A percentile compares a stretch with the other conserved stretches of the same genome.
Conservation (phyloP, 1,139 yeast genomes). For the Pichia sp. region DNA sequence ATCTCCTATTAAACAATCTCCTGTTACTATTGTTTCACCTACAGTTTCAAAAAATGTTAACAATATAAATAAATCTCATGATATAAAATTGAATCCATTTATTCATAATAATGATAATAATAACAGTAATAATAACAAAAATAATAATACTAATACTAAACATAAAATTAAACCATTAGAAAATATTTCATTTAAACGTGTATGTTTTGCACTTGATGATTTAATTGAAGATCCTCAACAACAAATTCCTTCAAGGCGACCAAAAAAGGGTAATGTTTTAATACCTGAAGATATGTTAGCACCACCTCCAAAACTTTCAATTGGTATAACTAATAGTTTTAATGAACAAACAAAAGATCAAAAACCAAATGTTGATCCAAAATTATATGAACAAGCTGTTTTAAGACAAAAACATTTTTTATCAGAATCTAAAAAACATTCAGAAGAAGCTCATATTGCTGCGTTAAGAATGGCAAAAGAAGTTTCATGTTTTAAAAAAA, state of each 20-base stretch:
- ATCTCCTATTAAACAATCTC: not conserved
- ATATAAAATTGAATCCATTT: too few species aligned
- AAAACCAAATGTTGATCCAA: slow-evolving; percentile 26
- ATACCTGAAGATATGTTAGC: slow-evolving; percentile 66
- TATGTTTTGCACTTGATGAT: slow-evolving; percentile 67
- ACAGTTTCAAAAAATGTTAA: not conserved
- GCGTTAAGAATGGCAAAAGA: slow-evolving; percentile 66
- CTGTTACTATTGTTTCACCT: not conserved
- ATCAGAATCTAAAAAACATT: slow-evolving; percentile 63
- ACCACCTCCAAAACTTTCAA: slow-evolving; percentile 55
- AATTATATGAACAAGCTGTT: slow-evolving; percentile 47
- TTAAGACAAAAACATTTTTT: slow-evolving; percentile 51
- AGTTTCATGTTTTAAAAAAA: slow-evolving; percentile 41
- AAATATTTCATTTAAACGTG: slow-evolving; percentile 48
- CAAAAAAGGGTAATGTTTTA: slow-evolving; percentile 70
- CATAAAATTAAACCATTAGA: slow-evolving; percentile 11
- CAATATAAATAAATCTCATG: too few species aligned
- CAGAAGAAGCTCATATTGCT: slow-evolving; percentile 65
- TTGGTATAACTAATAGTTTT: slow-evolving; percentile 50
- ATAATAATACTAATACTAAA: not conserved
- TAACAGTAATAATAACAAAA: slow-evolving; percentile 1
- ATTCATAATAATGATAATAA: too few species aligned
- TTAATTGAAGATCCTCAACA: slow-evolving; percentile 83
- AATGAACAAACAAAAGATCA: slow-evolving; percentile 43
- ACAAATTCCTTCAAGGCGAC: slow-evolving; percentile 85